A percentile compares a stretch with the other conserved stretches of the same genome.
These are phyloP conservation scores for Penicillium sp. DNA, from an alignment of 2,329 filamentous ascomycete genomes.

Conservation along the genomic window DNA sequence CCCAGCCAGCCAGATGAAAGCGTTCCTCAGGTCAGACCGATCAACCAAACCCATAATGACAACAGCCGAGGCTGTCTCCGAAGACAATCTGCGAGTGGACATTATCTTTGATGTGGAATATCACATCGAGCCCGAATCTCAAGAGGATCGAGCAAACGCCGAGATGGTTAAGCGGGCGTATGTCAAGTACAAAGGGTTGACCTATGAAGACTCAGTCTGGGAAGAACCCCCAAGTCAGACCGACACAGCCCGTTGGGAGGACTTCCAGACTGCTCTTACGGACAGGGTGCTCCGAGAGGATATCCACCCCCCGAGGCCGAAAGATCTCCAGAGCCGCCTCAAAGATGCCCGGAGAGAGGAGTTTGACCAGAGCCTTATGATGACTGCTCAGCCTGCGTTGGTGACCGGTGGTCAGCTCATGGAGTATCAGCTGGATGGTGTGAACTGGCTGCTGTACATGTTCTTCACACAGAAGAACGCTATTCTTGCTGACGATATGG, in stretches of 20 bases:
- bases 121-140: conserved; percentile 54
- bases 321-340: conserved; percentile 64
- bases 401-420: conserved; percentile 80
- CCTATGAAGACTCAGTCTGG: conserved; percentile 90
- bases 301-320: conserved; percentile 57
- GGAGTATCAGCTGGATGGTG: conserved; percentile 86
- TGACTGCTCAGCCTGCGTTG: conserved; percentile 68
- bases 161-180: conserved; percentile 69
- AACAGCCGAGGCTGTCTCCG: conserved; percentile 75
- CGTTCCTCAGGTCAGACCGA: conserved; percentile 70
- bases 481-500: conserved; percentile 97
- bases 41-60: conserved; percentile 65
- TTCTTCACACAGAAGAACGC: conserved; percentile 80
- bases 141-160: conserved; percentile 67
- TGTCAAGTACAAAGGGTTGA: conserved; percentile 89
- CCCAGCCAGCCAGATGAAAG: conserved; percentile 59
- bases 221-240: conserved; percentile 69
- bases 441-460: conserved; percentile 94
- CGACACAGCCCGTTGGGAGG: conserved; percentile 65
- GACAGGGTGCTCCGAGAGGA: conserved; percentile 81
- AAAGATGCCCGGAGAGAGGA: conserved; percentile 62
- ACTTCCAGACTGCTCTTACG: conserved; percentile 79
- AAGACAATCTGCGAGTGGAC: conserved; percentile 80
- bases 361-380: conserved; percentile 65
- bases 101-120: conserved; percentile 83